These are phyloP conservation scores for Lachnellula cervina DNA, from an alignment of 2,329 filamentous ascomycete species.

Conservation along the genomic window DNA sequence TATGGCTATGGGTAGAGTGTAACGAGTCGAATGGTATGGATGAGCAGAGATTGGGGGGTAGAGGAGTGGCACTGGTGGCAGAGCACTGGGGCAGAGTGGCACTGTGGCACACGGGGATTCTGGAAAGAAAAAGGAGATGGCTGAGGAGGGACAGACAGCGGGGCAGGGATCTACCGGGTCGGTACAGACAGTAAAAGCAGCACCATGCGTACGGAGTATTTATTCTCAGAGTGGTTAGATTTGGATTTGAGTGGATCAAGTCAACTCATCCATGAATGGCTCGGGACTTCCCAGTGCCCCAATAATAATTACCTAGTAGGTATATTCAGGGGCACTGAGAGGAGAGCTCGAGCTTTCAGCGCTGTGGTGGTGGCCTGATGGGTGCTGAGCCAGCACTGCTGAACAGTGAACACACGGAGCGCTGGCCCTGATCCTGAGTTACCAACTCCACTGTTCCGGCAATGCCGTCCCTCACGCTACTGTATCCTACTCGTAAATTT, in stretches of 20 bases:
- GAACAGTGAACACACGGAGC: neutral
- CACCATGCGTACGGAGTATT: too few species aligned
- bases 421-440: neutral
- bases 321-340: too few species aligned
- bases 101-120: slow-evolving; percentile 7
- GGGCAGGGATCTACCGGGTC: slow-evolving; percentile 17
- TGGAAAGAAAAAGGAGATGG: slow-evolving; percentile 13
- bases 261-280: too few species aligned
- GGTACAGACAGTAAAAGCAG: too few species aligned
- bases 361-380: neutral
- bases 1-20: slow-evolving; percentile 12
- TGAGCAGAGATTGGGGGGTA: slow-evolving; percentile 12
- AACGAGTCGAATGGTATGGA: slow-evolving; percentile 7
- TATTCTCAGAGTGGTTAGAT: too few species aligned
- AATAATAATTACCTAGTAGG: too few species aligned
- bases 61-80: slow-evolving; percentile 14
- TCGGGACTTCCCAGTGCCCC: too few species aligned
- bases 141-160: slow-evolving; percentile 27
- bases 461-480: neutral
- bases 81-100: too few species aligned
- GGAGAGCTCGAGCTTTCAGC: too few species aligned
- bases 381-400: neutral
- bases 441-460: neutral
- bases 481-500: neutral
- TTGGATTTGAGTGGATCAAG: too few species aligned